Evolutionary conservation across 805 yeast species (phyloP).

Genomic region (Cyberlindnera veronae): DNA sequence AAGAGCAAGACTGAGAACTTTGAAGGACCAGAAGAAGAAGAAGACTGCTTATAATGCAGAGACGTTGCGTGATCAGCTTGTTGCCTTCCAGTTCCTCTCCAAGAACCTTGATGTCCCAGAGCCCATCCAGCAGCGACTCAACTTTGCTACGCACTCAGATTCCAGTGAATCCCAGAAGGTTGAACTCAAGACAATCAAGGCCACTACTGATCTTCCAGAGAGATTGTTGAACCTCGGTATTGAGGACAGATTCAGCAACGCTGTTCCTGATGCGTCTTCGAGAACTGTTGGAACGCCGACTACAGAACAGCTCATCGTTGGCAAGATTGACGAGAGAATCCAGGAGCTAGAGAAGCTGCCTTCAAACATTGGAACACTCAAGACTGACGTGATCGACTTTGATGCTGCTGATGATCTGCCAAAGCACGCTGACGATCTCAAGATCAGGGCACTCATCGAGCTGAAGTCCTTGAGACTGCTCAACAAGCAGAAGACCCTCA

Average conservation of each 20-base stretch:
- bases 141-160: conserved; percentile 13
- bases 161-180: not conserved
- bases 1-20: conserved; percentile 23
- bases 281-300: conserved; percentile 37
- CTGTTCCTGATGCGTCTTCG: conserved; percentile 34
- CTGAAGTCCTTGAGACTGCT: conserved; percentile 63
- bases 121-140: conserved; percentile 39
- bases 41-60: conserved; percentile 39
- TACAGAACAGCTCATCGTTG: conserved; percentile 50
- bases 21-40: conserved; percentile 22
- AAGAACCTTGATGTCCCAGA: conserved; percentile 64
- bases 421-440: conserved; percentile 50
- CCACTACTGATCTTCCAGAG: conserved; percentile 29
- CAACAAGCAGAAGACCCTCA: conserved; percentile 65
- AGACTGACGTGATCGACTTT: conserved; percentile 40
- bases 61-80: conserved; percentile 53
- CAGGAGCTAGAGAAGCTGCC: conserved; percentile 63
- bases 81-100: conserved; percentile 61
- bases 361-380: conserved; percentile 62
- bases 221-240: conserved; percentile 31
- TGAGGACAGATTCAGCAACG: conserved; percentile 25
- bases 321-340: conserved; percentile 55
- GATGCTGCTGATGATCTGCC: conserved; percentile 43
- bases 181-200: conserved; percentile 24
- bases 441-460: conserved; percentile 66